Evolutionary conservation across 129 eudicot species (phyloP), one percentile per base, ranked within the genome.

Genomic region (Centrapalus pauciflorus): DNA sequence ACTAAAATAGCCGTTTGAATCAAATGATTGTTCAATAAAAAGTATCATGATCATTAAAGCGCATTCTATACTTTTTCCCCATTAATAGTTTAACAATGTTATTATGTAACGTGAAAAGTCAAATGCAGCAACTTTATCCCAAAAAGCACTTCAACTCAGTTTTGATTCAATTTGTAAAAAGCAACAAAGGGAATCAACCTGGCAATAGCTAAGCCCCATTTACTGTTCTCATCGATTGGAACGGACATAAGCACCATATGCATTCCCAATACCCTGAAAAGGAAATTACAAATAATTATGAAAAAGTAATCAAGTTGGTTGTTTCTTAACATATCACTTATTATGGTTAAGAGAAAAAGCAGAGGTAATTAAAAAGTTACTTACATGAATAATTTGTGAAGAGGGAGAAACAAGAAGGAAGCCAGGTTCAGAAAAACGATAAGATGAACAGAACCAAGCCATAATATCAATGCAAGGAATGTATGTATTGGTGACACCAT

Each of bases 391-490:
- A 80, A 70, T 30, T 71, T 77, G 77, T 64, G 48, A n/a, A 81
- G 77, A 59, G 97, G 82, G 38, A 89, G 80, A 54, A 86, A 77
- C 40, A 79, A 5, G 77, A 86, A 83, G 4, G 90, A 80, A 55
- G 64, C 68, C 66, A 86, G 9, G 45, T 83, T 14, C 54, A 89
- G 14, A 10, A 61, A 26, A 13, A 64, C 51, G 21, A 59, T 74
- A 63, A 86, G 60, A 29, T 81, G 97, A 60, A 83, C 46, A 20
- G 83, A 46, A 9, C 97, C 95, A 11, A 89, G 88, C 95, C 97
- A 86, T 55, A 86, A 2, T 1, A 70, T 26, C 35, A 83, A 33
- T 16, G 97, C 88, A 4, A 76, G 0, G 11, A 66, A 43, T 11
- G 89, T 57, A 29, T 76, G 83, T 1, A 83, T 3, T 1, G 70